Base-by-base conservation (phyloP, 2,329 filamentous ascomycete genomes). In the Aspergillus sp. region DNA sequence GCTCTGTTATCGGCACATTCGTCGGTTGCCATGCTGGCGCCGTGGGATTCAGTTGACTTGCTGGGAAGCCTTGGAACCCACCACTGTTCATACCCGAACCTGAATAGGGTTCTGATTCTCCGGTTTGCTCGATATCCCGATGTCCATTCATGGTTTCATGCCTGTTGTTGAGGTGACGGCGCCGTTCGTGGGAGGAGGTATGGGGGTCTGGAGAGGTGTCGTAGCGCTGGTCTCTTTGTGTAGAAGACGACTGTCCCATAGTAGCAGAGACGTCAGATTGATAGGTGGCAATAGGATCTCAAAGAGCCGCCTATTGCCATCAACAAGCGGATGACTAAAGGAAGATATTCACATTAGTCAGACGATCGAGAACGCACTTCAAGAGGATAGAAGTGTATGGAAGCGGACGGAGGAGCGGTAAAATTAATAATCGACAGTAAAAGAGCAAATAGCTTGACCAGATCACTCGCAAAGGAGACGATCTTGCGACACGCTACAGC, bases 171-270 rank as follows among this genome's bases (percentile, higher is more conserved):
- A 53, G 50, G 43, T 56, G 54, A 44, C 48, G 59, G 58, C 56
- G 63, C 51, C 52, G 52, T 52, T 50, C 52, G 41, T 62, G 57
- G 42, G 54, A 58, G 40, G 59, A 57, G 47, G 57, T 42, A 51
- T 54, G 54, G 48, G 60, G 53, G 52, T 63, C 60, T 52, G 59
- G 50, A 44, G 58, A 57, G 49, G 57, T 62, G 52, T 56, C 64
- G 52, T 68, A 64, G 49, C 64, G 62, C 50, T 61, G 58, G 57
- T 70, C 61, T 65, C 70, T 64, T 62, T 73, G 71, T 29, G 71
- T 71, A 43, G 73, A 76, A 43, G 71, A 71, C 58, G 67, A 68
- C 62, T 75, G 73, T 66, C 73, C 73, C 73, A 76, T 76, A 71
- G 66, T 70, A 71, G 59, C 62, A 60, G 47, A 48, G 45, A 56